phyloP scores from a whole-genome alignment of 495 filamentous ascomycete species.

The Letharia columbiana region DNA sequence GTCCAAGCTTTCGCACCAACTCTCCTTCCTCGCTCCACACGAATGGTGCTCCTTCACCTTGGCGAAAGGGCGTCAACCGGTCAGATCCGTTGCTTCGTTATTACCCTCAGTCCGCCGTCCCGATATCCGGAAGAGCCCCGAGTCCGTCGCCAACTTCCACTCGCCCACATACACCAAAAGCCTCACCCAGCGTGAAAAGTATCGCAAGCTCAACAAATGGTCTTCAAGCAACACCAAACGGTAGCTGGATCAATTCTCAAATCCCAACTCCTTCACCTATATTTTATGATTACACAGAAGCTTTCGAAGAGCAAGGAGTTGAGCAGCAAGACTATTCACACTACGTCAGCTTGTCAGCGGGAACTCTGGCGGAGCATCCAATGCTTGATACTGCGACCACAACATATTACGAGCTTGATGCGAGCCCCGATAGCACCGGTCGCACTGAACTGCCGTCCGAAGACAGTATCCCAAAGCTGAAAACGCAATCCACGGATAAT shows the following conservation, averaged over 20 bases:
- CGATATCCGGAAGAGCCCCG: slow-evolving; percentile 1
- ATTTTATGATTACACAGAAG: slow-evolving; percentile 30
- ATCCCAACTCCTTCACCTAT: slow-evolving; percentile 18
- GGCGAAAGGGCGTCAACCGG: slow-evolving; percentile 19
- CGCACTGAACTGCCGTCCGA: slow-evolving; percentile 1
- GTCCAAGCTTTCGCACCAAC: slow-evolving; percentile 18
- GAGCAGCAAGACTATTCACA: slow-evolving; percentile 18
- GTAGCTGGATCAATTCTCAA: slow-evolving; percentile 5
- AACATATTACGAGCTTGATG: slow-evolving; percentile 7
- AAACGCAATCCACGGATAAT: neutral
- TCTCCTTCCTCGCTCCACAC: slow-evolving; percentile 21
- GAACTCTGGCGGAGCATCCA: slow-evolving; percentile 6
- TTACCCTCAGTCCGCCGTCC: slow-evolving; percentile 11
- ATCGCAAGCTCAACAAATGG: slow-evolving; percentile 11
- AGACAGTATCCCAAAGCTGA: neutral
- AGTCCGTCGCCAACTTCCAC: slow-evolving; percentile 12
- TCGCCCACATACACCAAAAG: slow-evolving; percentile 12
- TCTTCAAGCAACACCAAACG: slow-evolving; percentile 6
- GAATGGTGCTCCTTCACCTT: slow-evolving; percentile 15
- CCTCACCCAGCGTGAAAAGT: slow-evolving; percentile 15
- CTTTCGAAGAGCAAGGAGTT: slow-evolving; percentile 24
- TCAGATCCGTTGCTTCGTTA: slow-evolving; percentile 21
- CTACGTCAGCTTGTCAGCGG: slow-evolving; percentile 10
- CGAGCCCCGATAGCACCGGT: slow-evolving; percentile 1
- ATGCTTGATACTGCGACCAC: slow-evolving; percentile 6